Evolutionary conservation across 2,329 filamentous ascomycete species (phyloP).

Genomic region (Cladosporium oxysporum): DNA sequence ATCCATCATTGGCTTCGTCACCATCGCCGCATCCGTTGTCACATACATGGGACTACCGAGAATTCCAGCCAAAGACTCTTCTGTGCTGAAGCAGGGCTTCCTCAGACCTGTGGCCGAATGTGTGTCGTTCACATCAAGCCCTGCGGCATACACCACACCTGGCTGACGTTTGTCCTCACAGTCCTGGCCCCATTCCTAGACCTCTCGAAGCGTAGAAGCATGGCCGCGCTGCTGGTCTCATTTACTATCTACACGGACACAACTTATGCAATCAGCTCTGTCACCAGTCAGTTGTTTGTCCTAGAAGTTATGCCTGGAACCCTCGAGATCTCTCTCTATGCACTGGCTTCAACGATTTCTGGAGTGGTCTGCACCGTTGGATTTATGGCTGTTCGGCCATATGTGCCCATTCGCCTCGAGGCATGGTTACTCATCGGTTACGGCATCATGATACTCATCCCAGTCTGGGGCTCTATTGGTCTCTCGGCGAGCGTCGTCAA

Average conservation of each 20-base stretch:
- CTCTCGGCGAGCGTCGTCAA: neutral
- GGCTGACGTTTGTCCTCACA: neutral
- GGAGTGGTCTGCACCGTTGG: conserved; percentile 16
- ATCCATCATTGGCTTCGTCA: neutral
- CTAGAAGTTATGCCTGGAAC: conserved; percentile 19
- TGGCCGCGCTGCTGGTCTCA: conserved; percentile 18
- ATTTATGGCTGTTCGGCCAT: conserved; percentile 14
- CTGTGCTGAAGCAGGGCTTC: neutral
- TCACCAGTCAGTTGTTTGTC: conserved; percentile 19
- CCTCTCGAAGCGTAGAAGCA: conserved; percentile 19
- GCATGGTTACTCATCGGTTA: neutral
- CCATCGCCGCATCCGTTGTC: neutral
- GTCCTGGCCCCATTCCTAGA: conserved; percentile 19
- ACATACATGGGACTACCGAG: neutral
- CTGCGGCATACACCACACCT: neutral
- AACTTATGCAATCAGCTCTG: conserved; percentile 19
- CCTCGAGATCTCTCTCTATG: conserved; percentile 20
- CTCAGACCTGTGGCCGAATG: neutral
- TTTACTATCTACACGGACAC: conserved; percentile 22
- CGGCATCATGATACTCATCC: neutral
- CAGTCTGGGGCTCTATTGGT: neutral
- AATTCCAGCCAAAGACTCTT: neutral
- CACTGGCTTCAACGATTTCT: conserved; percentile 16
- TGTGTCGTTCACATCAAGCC: neutral
- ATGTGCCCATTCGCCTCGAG: conserved; percentile 3